A percentile compares a stretch with the other conserved stretches of the same genome.
These are phyloP conservation scores for Talaromyces liani DNA, from an alignment of 495 filamentous ascomycete genomes.

Conservation along the genomic window DNA sequence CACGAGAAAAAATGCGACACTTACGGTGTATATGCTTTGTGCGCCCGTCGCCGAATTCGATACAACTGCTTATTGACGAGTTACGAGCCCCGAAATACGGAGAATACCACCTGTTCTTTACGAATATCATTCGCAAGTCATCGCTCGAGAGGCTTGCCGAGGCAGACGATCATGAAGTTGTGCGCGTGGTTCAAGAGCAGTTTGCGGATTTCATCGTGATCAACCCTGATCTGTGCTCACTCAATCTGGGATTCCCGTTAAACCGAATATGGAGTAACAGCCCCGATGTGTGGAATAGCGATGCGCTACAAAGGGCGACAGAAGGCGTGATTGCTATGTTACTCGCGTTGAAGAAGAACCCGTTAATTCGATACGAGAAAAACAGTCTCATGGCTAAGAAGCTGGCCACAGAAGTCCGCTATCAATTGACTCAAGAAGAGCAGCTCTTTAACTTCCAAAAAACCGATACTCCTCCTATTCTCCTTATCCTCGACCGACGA, in stretches of 20 bases:
- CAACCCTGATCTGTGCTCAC: constrained; percentile 86
- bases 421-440: constrained; percentile 91
- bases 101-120: constrained; percentile 95
- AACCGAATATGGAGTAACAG: constrained; percentile 67
- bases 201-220: constrained; percentile 93
- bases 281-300: constrained; percentile 84
- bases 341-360: constrained; percentile 89
- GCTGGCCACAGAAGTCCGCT: constrained; percentile 83
- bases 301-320: constrained; percentile 72
- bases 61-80: constrained; percentile 92
- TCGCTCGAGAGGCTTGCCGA: constrained; percentile 90
- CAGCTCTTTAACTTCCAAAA: constrained; percentile 95
- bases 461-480: constrained; percentile 88
- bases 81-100: constrained; percentile 94
- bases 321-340: constrained; percentile 81
- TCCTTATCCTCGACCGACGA: constrained; percentile 83
- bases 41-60: constrained; percentile 80
- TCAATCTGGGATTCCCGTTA: constrained; percentile 67
- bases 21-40: constrained; percentile 90
- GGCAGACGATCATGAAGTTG: constrained; percentile 96
- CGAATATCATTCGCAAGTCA: constrained; percentile 95
- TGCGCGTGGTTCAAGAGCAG: constrained; percentile 85
- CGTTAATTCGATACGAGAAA: constrained; percentile 88
- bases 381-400: constrained; percentile 88
- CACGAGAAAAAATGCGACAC: constrained; percentile 97